These are phyloP conservation scores for Cladorrhinum sp. DNA, from an alignment of 2,329 filamentous ascomycete species.

Conservation along the genomic window DNA sequence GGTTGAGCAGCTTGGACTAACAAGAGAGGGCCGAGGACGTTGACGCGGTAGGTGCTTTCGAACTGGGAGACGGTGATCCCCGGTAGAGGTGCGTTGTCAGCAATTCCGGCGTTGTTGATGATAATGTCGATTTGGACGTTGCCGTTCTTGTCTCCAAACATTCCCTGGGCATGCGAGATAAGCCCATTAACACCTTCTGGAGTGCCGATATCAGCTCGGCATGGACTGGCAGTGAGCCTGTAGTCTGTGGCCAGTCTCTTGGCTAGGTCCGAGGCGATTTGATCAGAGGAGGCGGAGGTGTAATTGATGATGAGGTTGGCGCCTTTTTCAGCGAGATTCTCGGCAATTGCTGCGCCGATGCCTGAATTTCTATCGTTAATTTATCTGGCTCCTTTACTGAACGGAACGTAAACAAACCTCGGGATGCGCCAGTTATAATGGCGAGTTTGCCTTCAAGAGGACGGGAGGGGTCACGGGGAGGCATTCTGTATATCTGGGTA, in stretches of 20 bases:
- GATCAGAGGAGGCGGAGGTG: constrained; percentile 46
- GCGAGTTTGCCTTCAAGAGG: constrained; percentile 71
- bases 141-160: constrained; percentile 36
- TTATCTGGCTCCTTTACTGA: neutral
- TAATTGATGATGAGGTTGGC: constrained; percentile 68
- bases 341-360: constrained; percentile 63
- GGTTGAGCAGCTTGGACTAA: constrained; percentile 70
- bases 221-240: constrained; percentile 56
- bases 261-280: constrained; percentile 59
- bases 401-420: constrained; percentile 54
- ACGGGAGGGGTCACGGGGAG: constrained; percentile 25
- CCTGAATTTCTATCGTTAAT: constrained; percentile 46
- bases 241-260: constrained; percentile 53
- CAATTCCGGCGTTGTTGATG: constrained; percentile 79
- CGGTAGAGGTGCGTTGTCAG: constrained; percentile 62
- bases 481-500: constrained; percentile 29
- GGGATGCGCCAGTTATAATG: constrained; percentile 74
- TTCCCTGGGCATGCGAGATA: constrained; percentile 57
- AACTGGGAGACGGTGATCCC: constrained; percentile 66
- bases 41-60: constrained; percentile 70
- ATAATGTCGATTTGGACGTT: constrained; percentile 75
- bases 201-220: constrained; percentile 70
- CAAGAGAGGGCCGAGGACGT: constrained; percentile 77
- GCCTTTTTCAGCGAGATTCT: constrained; percentile 71
- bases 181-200: constrained; percentile 59